Evolutionary conservation across 176 grass and related monocot species (phyloP), one percentile per base, ranked within the genome.

Genomic region (Raddia guianensis): DNA sequence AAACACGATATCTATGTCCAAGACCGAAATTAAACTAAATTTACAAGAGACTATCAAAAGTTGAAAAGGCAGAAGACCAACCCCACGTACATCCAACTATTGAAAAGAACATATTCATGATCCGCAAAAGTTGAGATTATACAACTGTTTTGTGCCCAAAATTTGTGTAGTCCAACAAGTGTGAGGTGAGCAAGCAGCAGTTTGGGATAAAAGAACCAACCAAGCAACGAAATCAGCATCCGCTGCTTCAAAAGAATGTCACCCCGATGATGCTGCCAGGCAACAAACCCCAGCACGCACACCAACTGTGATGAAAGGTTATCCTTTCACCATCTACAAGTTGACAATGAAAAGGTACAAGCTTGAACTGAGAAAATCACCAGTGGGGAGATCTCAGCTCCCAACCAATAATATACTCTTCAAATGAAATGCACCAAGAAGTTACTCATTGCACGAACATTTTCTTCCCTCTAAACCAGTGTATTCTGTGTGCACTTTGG

Each of bases 71-170:
- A 37, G 48, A 68, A 58, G 34, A 14, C n/a, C 49, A 75, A 50
- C 70, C 83, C 40, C 74, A 33, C 6, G 42, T 66, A 86, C 83
- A 81, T 55, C 7, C 53, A 66, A 66, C 76, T 86, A 77, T 51
- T 57, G 9, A 19, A 50, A 77, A 86, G 1, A 64, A 78, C 66
- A 50, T 6, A 14, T 18, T 72, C 61, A 64, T 73, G 63, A 35
- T 20, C 49, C 50, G 77, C 62, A 66, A 79, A 85, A 53, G 58
- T 74, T 68, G 12, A 84, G 49, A 70, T 84, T 84, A 75, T 78
- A 90, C 62, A 82, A 18, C 62, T 87, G 76, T 68, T 66, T 82
- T 69, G 78, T 82, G 78, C 73, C 88, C 65, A 88, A 91, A 88
- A 85, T 79, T 87, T 68, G 62, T 81, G 82, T 71, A 65, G 77